Base-by-base conservation (phyloP, 2,329 filamentous ascomycete species). In the Saccharata proteae region DNA sequence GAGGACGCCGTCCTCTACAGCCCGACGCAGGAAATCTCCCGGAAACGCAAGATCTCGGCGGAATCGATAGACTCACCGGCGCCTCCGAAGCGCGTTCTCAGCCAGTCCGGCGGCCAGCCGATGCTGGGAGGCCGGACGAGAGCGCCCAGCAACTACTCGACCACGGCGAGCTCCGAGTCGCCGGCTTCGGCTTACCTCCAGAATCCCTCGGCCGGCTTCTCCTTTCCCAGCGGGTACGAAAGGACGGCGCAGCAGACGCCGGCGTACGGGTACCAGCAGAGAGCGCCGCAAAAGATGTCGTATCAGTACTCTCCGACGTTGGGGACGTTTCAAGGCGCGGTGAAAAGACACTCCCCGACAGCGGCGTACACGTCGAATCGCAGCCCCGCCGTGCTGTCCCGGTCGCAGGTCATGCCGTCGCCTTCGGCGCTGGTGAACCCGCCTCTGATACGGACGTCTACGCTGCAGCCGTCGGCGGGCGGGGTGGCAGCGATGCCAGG, bases 401-500 rank as follows among this genome's bases (percentile, higher is more conserved):
- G 52, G 50, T 29, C 60, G 62, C 26, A 62, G 55, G 44, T 63
- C 26, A 49, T 62, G 29, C 51, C 62, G 23, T 67, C 69, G 5
- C 61, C 66, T 10, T 45, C 57, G 9, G 43, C 42, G 12, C 41
- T 56, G 7, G 48, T 63, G 18, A 71, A 69, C 36, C 77, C 32
- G 12, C 32, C 32, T 15, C 54, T 81, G 35, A 74, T 81, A 33
- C 67, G 77, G 35, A 80, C 77, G 4, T 79, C 77, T 2, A 78
- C 74, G 3, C 54, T 81, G 28, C 69, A 73, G 38, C 65, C 72
- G 32, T 65, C 69, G 6, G 59, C 61, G 8, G n/a, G n/a, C n/a
- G n/a, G n/a, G n/a, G n/a, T n/a, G n/a, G n/a, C n/a, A n/a, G 16
- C 22, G 4, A 24, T 34, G 4, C 24, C 30, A 8, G 27, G 32